A percentile compares a stretch with the other conserved stretches of the same genome.
These are phyloP conservation scores for Bullera alba DNA, from an alignment of 768 basidiomycete species.

Conservation along the genomic window DNA sequence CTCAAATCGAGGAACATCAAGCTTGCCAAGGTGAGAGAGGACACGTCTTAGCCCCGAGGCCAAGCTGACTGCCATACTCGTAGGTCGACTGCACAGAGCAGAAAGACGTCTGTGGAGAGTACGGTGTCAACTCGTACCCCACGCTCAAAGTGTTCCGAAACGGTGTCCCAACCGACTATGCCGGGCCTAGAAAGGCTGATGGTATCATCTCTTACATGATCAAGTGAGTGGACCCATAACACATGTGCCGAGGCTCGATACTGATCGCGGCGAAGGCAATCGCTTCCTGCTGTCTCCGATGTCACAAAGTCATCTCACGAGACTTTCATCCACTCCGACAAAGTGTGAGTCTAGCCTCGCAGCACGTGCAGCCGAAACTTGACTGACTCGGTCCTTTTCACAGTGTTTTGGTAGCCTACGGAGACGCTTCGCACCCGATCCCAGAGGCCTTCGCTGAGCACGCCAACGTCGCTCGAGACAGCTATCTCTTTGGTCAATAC, in stretches of 20 bases:
- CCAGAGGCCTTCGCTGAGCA: constrained; percentile 70
- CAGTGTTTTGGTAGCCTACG: constrained; percentile 73
- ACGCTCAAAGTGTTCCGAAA: constrained; percentile 87
- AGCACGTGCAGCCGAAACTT: no score
- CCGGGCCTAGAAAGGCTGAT: constrained; percentile 84
- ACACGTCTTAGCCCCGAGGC: neutral
- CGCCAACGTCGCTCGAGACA: constrained; percentile 83
- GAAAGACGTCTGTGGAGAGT: constrained; percentile 77
- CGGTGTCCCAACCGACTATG: constrained; percentile 72
- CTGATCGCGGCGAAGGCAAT: constrained; percentile 57
- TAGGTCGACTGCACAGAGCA: constrained; percentile 90
- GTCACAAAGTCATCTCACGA: constrained; percentile 69
- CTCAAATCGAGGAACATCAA: constrained; percentile 78
- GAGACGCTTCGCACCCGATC: constrained; percentile 62
- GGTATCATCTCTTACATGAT: constrained; percentile 94
- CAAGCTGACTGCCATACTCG: neutral
- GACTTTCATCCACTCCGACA: constrained; percentile 83
- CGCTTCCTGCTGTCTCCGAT: constrained; percentile 82
- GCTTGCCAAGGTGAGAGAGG: constrained; percentile 62
- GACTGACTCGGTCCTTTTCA: no score
- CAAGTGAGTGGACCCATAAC: constrained; percentile 68
- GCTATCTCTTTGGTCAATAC: constrained; percentile 82
- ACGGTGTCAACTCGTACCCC: constrained; percentile 88
- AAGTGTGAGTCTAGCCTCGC: constrained; percentile 51
- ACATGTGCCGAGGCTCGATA: constrained; percentile 9